Conservation (phyloP, 2,329 filamentous ascomycete genomes). For the Aureobasidium sp. region DNA sequence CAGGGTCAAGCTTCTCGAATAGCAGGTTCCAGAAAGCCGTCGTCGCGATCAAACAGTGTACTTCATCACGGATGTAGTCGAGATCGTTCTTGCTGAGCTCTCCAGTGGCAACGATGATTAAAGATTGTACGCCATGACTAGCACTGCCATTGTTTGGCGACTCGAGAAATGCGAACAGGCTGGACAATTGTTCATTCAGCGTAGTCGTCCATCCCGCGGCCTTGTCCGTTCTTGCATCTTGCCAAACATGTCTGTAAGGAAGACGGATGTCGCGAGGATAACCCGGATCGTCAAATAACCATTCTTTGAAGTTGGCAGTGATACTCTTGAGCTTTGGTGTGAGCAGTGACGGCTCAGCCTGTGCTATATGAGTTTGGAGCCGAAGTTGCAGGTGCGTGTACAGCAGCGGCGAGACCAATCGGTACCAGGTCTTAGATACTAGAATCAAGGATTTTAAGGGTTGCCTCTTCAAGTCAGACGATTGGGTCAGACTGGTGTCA, state of each 20-base stretch:
- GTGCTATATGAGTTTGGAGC: not conserved
- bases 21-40: conserved; percentile 10
- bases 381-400: conserved; percentile 38
- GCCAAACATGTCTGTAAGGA: conserved; percentile 1
- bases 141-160: not conserved
- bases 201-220: not conserved
- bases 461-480: conserved; percentile 17
- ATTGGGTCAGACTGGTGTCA: conserved; percentile 32
- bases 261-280: not conserved
- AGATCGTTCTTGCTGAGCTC: conserved; percentile 1
- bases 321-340: not conserved
- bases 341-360: not conserved
- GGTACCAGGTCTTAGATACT: conserved; percentile 46
- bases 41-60: conserved; percentile 5
- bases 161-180: not conserved
- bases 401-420: conserved; percentile 43
- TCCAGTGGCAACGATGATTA: not conserved
- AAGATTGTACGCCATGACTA: not conserved
- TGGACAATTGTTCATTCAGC: not conserved
- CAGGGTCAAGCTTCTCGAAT: conserved; percentile 21
- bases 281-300: not conserved
- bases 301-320: not conserved
- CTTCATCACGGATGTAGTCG: conserved; percentile 8
- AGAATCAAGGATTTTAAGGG: conserved; percentile 49
- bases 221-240: not conserved